Evolutionary conservation across 1,139 yeast species (phyloP).

Genomic region (Candida pseudoviswanathii): DNA sequence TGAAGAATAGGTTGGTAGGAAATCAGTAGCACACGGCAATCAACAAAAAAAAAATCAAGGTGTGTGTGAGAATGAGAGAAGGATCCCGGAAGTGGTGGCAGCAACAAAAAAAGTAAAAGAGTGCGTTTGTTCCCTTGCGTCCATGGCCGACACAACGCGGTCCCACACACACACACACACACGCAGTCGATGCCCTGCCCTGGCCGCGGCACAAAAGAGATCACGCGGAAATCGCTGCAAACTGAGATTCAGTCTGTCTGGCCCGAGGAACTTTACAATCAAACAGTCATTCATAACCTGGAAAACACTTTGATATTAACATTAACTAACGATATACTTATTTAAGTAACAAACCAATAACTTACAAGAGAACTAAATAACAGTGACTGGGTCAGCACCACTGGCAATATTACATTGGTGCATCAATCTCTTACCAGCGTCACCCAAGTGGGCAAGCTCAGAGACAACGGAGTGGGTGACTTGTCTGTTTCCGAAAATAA

Average conservation of each 20-base stretch:
- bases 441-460: constrained; percentile 58
- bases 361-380: constrained; percentile 5
- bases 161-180: neutral
- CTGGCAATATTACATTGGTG: constrained; percentile 92
- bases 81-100: neutral
- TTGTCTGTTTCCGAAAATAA: constrained; percentile 82
- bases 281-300: no score
- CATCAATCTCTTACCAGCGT: constrained; percentile 67
- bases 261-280: no score
- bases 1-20: neutral
- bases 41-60: neutral
- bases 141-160: neutral
- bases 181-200: neutral
- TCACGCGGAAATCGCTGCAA: no score
- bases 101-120: neutral
- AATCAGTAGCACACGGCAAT: neutral
- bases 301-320: no score
- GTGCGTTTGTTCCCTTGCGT: neutral
- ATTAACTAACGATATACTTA: neutral
- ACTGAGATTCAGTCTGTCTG: no score
- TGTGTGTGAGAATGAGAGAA: neutral
- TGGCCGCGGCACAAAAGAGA: no score
- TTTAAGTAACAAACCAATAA: neutral
- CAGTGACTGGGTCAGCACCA: constrained; percentile 61
- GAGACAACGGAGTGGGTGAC: constrained; percentile 92